A percentile compares a stretch with the other conserved stretches of the same genome.
phyloP scores from a whole-genome alignment of 75 land plant species.

The Larix kaempferi region DNA sequence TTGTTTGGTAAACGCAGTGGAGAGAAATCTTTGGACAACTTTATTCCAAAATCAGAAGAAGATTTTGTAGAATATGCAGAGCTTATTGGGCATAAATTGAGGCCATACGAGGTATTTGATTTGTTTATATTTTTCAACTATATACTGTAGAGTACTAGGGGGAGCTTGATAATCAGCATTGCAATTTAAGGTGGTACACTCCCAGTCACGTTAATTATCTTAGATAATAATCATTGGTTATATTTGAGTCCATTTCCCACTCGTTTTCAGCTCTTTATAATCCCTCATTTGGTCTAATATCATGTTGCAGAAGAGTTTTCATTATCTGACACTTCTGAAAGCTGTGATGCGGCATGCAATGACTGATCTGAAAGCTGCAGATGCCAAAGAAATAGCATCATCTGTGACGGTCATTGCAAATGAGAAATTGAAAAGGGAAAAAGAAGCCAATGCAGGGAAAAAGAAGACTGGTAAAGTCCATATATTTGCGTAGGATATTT shows the following conservation, averaged over 20 bases:
- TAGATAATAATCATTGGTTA: not conserved
- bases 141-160: not conserved
- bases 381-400: slow-evolving; percentile 91
- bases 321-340: slow-evolving; percentile 87
- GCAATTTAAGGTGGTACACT: not conserved
- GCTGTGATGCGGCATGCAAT: slow-evolving; percentile 82
- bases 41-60: slow-evolving; percentile 91
- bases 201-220: not conserved
- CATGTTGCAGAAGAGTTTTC: slow-evolving; percentile 86
- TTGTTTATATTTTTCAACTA: not conserved
- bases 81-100: slow-evolving; percentile 77
- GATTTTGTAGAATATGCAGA: slow-evolving; percentile 96
- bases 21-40: slow-evolving; percentile 72
- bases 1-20: slow-evolving; percentile 68
- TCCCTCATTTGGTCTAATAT: not conserved
- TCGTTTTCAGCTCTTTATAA: not conserved
- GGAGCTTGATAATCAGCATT: not conserved
- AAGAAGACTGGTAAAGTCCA: slow-evolving; percentile 66
- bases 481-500: not conserved
- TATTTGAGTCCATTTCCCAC: not conserved
- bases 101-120: slow-evolving; percentile 71
- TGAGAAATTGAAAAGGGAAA: slow-evolving; percentile 94
- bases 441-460: slow-evolving; percentile 83
- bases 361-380: slow-evolving; percentile 74
- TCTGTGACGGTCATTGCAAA: slow-evolving; percentile 87